A percentile compares a stretch with the other conserved stretches of the same genome.
phyloP scores from a whole-genome alignment of 1,139 yeast species.

The Hanseniaspora sp. region DNA sequence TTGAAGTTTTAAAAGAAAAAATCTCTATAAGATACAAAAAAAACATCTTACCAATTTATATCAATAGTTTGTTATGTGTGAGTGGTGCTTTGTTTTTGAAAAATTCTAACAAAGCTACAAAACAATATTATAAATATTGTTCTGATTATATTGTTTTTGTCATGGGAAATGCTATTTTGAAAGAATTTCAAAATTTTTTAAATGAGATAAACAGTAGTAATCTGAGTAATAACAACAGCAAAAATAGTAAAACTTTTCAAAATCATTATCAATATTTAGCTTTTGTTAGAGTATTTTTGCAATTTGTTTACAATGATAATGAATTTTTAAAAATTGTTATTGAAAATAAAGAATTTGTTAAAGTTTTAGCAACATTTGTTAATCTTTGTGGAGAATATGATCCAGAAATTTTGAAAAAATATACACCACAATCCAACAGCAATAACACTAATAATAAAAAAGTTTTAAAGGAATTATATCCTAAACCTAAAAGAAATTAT shows the following conservation, averaged over 20 bases:
- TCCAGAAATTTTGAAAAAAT: slow-evolving; percentile 24
- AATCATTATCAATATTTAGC: slow-evolving; percentile 25
- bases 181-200: slow-evolving; percentile 19
- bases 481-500: slow-evolving; percentile 38
- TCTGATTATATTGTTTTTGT: slow-evolving; percentile 24
- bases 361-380: slow-evolving; percentile 29
- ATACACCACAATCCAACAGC: neutral
- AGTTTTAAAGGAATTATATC: neutral
- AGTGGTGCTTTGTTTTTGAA: slow-evolving; percentile 26
- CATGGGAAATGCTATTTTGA: slow-evolving; percentile 23
- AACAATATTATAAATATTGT: slow-evolving; percentile 22
- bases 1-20: slow-evolving; percentile 22
- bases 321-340: slow-evolving; percentile 32
- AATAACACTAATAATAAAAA: neutral
- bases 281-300: slow-evolving; percentile 44
- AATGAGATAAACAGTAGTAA: slow-evolving; percentile 14
- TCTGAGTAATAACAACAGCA: neutral
- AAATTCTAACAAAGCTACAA: slow-evolving; percentile 16
- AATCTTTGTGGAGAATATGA: slow-evolving; percentile 21
- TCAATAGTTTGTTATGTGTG: slow-evolving; percentile 23
- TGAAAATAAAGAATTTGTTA: slow-evolving; percentile 31
- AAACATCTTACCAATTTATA: slow-evolving; percentile 24
- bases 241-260: slow-evolving; percentile 12
- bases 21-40: slow-evolving; percentile 25
- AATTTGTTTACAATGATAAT: slow-evolving; percentile 35